phyloP scores from a whole-genome alignment of 192 early-diverging fungal species.

The Backusella psychrophila region DNA sequence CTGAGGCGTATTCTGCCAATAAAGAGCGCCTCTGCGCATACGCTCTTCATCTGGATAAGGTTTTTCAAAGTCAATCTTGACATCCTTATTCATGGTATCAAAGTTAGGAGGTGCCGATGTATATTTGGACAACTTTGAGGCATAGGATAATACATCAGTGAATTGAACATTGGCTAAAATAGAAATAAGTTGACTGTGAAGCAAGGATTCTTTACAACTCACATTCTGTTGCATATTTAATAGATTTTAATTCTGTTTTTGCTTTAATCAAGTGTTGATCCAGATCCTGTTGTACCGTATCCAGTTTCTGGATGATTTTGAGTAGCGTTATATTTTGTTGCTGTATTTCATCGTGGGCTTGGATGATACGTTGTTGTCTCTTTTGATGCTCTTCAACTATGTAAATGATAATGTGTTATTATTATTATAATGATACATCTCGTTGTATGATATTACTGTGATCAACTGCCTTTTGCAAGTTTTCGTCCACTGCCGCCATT shows the following conservation, averaged over 20 bases:
- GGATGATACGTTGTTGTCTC: conserved; percentile 43
- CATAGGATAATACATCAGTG: conserved; percentile 49
- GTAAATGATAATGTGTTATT: background rate
- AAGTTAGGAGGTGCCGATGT: conserved; percentile 57
- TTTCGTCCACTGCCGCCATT: conserved; percentile 42
- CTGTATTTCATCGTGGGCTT: conserved; percentile 48
- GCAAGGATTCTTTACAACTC: background rate
- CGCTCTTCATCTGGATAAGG: conserved; percentile 54
- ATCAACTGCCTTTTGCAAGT: conserved; percentile 44
- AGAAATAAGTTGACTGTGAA: background rate
- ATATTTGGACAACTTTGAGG: conserved; percentile 48
- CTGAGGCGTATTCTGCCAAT: conserved; percentile 46
- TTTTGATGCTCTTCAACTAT: conserved; percentile 50
- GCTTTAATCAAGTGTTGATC: conserved; percentile 29
- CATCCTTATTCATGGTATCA: conserved; percentile 33
- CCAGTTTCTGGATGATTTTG: conserved; percentile 35
- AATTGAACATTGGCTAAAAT: conserved; percentile 39
- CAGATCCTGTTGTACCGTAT: conserved; percentile 32
- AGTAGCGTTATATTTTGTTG: conserved; percentile 40
- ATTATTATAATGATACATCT: background rate
- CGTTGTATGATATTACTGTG: conserved; percentile 35
- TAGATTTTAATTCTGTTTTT: conserved; percentile 26
- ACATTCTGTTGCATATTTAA: conserved; percentile 31
- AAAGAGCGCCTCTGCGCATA: conserved; percentile 48
- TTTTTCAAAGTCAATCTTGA: conserved; percentile 46